A percentile compares a stretch with the other conserved stretches of the same genome.
Conservation (phyloP, 176 grass and related monocot species). For the Dendrocalamus sinicus region DNA sequence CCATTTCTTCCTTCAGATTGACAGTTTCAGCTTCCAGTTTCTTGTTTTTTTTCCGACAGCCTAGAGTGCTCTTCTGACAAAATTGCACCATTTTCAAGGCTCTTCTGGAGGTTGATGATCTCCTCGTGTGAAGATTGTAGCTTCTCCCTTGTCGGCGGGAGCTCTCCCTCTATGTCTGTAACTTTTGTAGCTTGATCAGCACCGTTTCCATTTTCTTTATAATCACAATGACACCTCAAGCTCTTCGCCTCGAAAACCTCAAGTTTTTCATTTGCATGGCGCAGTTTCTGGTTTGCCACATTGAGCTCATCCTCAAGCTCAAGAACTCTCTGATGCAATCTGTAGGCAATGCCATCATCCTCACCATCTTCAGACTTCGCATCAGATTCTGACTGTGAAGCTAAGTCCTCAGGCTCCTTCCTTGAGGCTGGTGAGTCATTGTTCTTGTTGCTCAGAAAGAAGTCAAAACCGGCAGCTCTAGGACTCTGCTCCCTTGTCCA, state of each 20-base stretch:
- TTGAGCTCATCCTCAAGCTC: constrained; percentile 70
- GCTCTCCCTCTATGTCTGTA: constrained; percentile 16
- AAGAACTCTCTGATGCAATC: constrained; percentile 56
- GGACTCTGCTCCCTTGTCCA: constrained; percentile 66
- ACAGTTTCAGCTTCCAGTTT: constrained; percentile 36
- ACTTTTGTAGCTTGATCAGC: constrained; percentile 9
- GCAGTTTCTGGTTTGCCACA: constrained; percentile 23
- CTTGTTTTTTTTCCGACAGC: constrained; percentile 33
- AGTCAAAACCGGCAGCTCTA: constrained; percentile 56
- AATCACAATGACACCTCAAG: constrained; percentile 44
- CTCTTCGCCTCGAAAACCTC: constrained; percentile 45
- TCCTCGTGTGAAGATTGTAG: constrained; percentile 45
- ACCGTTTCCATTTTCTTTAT: constrained; percentile 36
- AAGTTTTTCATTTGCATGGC: constrained; percentile 45
- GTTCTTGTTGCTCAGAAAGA: constrained; percentile 59
- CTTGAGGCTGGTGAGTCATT: constrained; percentile 44
- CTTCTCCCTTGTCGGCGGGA: constrained; percentile 18
- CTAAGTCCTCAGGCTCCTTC: constrained; percentile 46
- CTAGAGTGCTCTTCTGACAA: constrained; percentile 44
- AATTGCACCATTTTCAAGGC: constrained; percentile 38
- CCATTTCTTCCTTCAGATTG: constrained; percentile 42
- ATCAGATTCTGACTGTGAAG: constrained; percentile 66
- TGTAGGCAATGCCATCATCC: constrained; percentile 66
- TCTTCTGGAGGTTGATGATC: constrained; percentile 39
- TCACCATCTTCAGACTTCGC: constrained; percentile 56